Evolutionary conservation across 2,329 filamentous ascomycete species (phyloP), one percentile per base, ranked within the genome.

Genomic region (Orbilia oligospora): DNA sequence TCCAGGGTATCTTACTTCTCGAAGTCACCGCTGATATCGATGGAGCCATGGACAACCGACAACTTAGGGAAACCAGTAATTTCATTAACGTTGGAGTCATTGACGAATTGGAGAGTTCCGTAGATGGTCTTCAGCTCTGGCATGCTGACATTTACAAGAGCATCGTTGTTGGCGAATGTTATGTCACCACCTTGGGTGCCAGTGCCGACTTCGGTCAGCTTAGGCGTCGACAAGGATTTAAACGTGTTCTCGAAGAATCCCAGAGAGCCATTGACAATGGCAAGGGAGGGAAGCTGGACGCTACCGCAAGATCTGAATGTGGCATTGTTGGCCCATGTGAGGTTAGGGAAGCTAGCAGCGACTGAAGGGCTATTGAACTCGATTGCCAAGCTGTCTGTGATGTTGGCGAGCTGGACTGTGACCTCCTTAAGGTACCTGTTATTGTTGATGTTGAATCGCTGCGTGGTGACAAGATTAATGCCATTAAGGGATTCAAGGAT

Each of bases 1-100:
- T 1, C 16, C 20, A 1, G 16, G 3, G 3, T 61, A 6, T 0
- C 93, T 87, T 88, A 97, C 93, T 89, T 87, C 80, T 90, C 88
- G 85, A 97, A 97, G 87, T 90, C 92, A 83, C 96, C 96, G 82
- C 91, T 90, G 84, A 97, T 90, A 84, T 93, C 91, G 83, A 98
- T 88, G 82, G 93, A 93, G 86, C 94, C 95, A 80, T 87, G 89
- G 76, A 97, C 89, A 70, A 87, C 89, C 83, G 89, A 83, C 30
- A 99, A 89, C 80, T 87, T 84, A 79, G 88, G 88, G 86, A 98
- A 92, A 38, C 89, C 90, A 80, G 88, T 85, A 71, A 97, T 87
- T 78, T 86, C 84, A 71, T 85, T 82, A 38, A 97, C 88, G 71
- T 87, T 87, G 79, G 93, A 93, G 91, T 98, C 97, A 90, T 97